A percentile compares a stretch with the other conserved stretches of the same genome.
These are phyloP conservation scores for Phytophthora macrochlamydospora DNA, from an alignment of 352 stramenopile species.

Conservation along the genomic window DNA sequence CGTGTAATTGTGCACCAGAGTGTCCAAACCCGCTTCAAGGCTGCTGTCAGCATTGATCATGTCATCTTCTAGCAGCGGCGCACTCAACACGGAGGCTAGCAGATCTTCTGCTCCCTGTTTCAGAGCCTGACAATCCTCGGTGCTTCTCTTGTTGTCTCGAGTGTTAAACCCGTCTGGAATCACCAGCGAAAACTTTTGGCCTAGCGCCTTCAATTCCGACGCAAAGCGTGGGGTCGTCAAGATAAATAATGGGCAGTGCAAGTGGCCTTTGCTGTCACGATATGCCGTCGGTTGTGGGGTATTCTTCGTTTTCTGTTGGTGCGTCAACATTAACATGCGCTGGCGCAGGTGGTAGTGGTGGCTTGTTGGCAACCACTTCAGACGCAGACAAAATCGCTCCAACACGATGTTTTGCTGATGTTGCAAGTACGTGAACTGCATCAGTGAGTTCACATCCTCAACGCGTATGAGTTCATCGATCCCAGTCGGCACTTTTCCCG, in stretches of 20 bases:
- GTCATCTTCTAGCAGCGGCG: slow-evolving; percentile 9
- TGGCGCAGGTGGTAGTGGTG: slow-evolving; percentile 58
- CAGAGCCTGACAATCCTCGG: slow-evolving; percentile 11
- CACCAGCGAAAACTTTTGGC: slow-evolving; percentile 18
- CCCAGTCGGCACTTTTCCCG: background rate
- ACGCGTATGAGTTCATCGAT: slow-evolving; percentile 9
- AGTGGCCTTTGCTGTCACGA: slow-evolving; percentile 6
- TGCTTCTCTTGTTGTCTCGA: background rate
- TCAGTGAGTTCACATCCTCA: slow-evolving; percentile 36
- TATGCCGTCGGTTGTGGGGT: slow-evolving; percentile 11
- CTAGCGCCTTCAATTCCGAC: slow-evolving; percentile 33
- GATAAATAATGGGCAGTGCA: slow-evolving; percentile 55
- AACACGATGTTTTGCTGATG: slow-evolving; percentile 27
- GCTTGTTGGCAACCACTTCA: slow-evolving; percentile 56
- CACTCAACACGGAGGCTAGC: slow-evolving; percentile 4
- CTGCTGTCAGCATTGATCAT: slow-evolving; percentile 7
- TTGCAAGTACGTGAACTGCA: slow-evolving; percentile 38
- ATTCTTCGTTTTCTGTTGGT: slow-evolving; percentile 44
- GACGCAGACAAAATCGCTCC: slow-evolving; percentile 44
- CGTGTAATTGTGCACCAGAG: slow-evolving; percentile 12
- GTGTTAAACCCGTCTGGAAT: slow-evolving; percentile 8
- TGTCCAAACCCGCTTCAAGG: slow-evolving; percentile 22
- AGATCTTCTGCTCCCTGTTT: slow-evolving; percentile 13
- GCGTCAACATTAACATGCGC: slow-evolving; percentile 50
- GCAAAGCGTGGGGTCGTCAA: slow-evolving; percentile 35